These are phyloP conservation scores for Gonium pectorale DNA, from an alignment of 139 green algal species.

Conservation along the genomic window DNA sequence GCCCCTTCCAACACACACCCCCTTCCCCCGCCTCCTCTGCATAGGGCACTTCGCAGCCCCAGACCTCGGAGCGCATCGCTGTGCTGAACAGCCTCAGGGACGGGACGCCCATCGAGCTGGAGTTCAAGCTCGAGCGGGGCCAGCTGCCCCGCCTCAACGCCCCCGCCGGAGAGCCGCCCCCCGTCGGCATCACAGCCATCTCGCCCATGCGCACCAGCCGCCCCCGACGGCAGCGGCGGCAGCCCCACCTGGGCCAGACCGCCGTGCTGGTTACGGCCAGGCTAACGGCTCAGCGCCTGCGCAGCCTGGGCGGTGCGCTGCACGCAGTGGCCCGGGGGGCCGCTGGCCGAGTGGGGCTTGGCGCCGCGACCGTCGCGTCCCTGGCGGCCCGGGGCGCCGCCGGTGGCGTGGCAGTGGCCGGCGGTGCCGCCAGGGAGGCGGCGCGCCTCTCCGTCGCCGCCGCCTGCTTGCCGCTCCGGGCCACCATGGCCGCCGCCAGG, in stretches of 20 bases:
- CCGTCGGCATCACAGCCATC: constrained; percentile 12
- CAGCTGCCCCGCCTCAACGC: background rate
- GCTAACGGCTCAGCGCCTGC: background rate
- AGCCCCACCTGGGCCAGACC: no score
- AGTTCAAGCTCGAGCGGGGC: background rate
- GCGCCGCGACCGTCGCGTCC: background rate
- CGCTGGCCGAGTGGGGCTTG: background rate
- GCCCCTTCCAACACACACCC: no score
- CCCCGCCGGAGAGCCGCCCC: background rate
- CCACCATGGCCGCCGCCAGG: background rate
- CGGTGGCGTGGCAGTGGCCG: background rate
- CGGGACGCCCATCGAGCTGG: constrained; percentile 26
- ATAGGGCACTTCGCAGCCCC: no score
- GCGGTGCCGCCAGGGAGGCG: background rate
- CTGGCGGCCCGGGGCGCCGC: background rate
- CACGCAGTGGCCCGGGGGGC: background rate
- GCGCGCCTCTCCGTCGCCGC: background rate
- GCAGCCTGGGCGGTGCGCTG: background rate
- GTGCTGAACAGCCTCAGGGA: constrained; percentile 7
- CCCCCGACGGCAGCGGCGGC: no score
- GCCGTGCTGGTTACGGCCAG: no score
- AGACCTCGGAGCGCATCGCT: no score
- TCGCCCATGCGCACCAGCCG: background rate
- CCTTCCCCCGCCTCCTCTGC: no score
- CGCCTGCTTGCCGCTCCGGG: background rate